Conservation (phyloP, 805 yeast genomes). For the Suhomyces sp. region DNA sequence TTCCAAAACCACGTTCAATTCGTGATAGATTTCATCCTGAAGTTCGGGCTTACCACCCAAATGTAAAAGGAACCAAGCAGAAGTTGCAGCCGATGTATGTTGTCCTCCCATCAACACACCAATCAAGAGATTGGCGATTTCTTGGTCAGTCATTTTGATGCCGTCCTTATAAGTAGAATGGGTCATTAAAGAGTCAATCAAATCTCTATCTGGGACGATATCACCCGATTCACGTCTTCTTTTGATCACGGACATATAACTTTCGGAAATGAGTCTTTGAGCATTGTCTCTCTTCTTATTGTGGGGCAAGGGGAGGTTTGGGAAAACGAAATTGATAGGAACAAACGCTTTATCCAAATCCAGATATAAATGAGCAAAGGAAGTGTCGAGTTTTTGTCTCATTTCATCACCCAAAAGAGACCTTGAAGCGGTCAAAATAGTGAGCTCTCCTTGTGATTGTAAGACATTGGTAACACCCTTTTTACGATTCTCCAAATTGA, state of each 20-base stretch:
- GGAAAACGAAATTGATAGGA: constrained; percentile 93
- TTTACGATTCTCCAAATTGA: constrained; percentile 31
- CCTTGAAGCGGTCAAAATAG: constrained; percentile 93
- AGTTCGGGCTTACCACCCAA: constrained; percentile 82
- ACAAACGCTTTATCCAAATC: constrained; percentile 96
- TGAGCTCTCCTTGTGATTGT: constrained; percentile 87
- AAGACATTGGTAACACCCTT: constrained; percentile 63
- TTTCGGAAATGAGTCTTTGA: constrained; percentile 71
- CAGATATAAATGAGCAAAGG: constrained; percentile 80
- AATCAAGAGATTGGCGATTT: constrained; percentile 87
- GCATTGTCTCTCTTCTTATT: constrained; percentile 84
- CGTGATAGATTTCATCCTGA: constrained; percentile 76
- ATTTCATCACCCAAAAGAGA: constrained; percentile 87
- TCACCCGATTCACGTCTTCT: constrained; percentile 75
- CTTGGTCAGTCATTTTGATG: constrained; percentile 87
- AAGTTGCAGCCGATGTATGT: constrained; percentile 94
- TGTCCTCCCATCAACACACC: constrained; percentile 99
- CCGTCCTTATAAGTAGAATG: constrained; percentile 89
- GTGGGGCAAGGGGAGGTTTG: constrained; percentile 82
- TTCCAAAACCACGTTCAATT: constrained; percentile 63
- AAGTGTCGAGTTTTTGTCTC: constrained; percentile 75
- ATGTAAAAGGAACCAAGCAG: constrained; percentile 91
- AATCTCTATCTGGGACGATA: constrained; percentile 65
- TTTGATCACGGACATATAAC: constrained; percentile 76
- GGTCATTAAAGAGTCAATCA: constrained; percentile 82